Evolutionary conservation across 495 filamentous ascomycete species (phyloP).

Genomic region (Podospora bellae-mahoneyi): DNA sequence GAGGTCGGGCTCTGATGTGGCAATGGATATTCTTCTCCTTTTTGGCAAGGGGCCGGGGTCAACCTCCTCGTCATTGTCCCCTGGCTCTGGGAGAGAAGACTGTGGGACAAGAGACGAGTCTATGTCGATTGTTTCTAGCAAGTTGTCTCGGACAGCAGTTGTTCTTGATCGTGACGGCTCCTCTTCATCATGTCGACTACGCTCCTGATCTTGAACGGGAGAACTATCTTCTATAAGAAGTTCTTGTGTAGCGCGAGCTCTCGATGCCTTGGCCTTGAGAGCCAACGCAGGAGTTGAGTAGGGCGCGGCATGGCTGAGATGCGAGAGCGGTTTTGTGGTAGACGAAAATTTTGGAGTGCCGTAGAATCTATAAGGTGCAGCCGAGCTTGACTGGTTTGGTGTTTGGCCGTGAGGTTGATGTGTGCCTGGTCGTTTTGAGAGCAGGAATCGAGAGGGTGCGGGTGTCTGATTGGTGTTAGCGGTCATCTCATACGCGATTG

Average conservation of each 20-base stretch:
- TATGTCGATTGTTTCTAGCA: constrained; percentile 37
- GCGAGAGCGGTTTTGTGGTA: constrained; percentile 21
- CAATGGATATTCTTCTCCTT: constrained; percentile 29
- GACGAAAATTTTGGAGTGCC: constrained; percentile 42
- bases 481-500: neutral
- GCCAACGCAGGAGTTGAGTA: constrained; percentile 26
- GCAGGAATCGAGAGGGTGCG: constrained; percentile 41
- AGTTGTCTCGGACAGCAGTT: constrained; percentile 5
- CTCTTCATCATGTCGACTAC: neutral
- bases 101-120: constrained; percentile 28
- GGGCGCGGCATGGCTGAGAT: constrained; percentile 2
- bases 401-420: constrained; percentile 34
- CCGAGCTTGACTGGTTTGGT: constrained; percentile 26
- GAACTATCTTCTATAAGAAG: constrained; percentile 28
- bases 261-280: constrained; percentile 21
- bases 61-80: constrained; percentile 9
- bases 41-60: constrained; percentile 26
- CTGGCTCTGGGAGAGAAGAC: constrained; percentile 15
- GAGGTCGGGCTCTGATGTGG: constrained; percentile 19
- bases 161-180: neutral
- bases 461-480: constrained; percentile 34
- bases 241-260: constrained; percentile 28
- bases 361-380: constrained; percentile 36
- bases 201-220: constrained; percentile 9
- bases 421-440: constrained; percentile 32